Conservation (phyloP, 768 basidiomycete species). For the Agaricus sinodeliciosus region DNA sequence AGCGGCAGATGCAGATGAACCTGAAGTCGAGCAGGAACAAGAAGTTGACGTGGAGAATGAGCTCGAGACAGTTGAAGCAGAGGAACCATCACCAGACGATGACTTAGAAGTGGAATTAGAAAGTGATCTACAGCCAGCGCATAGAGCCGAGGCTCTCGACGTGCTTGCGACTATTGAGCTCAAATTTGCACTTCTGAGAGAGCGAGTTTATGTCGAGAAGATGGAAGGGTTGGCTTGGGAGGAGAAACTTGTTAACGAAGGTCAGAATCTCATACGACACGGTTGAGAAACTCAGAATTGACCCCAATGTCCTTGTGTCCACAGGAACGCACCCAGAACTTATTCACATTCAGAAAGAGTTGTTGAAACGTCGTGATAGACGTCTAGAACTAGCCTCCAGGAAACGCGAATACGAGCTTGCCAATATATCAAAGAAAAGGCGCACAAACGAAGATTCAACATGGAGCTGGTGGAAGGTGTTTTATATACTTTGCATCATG, state of each 20-base stretch:
- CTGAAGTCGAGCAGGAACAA: slow-evolving; percentile 25
- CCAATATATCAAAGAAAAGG: slow-evolving; percentile 53
- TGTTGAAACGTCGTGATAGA: slow-evolving; percentile 73
- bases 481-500: not conserved
- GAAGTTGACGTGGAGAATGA: slow-evolving; percentile 31
- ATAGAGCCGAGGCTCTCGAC: slow-evolving; percentile 83
- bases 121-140: slow-evolving; percentile 68
- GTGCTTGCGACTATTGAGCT: slow-evolving; percentile 86
- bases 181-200: slow-evolving; percentile 83
- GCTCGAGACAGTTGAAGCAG: slow-evolving; percentile 22
- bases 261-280: slow-evolving; percentile 35
- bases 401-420: slow-evolving; percentile 63
- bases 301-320: not conserved
- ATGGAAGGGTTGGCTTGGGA: slow-evolving; percentile 91
- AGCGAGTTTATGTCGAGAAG: slow-evolving; percentile 87
- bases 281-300: not conserved
- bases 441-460: slow-evolving; percentile 67
- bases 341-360: slow-evolving; percentile 70
- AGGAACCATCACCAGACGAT: slow-evolving; percentile 20
- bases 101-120: slow-evolving; percentile 26
- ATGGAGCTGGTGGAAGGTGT: slow-evolving; percentile 92
- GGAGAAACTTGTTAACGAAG: slow-evolving; percentile 70
- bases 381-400: slow-evolving; percentile 75
- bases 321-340: slow-evolving; percentile 84
- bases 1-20: slow-evolving; percentile 16